A percentile compares a stretch with the other conserved stretches of the same genome.
These are phyloP conservation scores for Phoma herbarum DNA, from an alignment of 2,329 filamentous ascomycete species.

Conservation along the genomic window DNA sequence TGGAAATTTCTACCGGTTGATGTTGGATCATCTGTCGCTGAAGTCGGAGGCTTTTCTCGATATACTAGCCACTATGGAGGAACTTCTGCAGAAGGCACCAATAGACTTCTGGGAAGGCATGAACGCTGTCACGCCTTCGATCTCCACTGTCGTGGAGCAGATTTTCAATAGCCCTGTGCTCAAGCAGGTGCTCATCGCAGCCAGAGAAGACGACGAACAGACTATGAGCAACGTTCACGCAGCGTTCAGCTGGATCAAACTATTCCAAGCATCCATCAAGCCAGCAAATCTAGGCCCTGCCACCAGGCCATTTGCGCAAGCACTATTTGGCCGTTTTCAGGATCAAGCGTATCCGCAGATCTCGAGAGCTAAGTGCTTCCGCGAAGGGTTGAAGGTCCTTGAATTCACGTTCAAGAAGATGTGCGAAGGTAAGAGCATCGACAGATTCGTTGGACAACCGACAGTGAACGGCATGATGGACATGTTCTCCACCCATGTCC, in stretches of 20 bases:
- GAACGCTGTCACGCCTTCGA: constrained; percentile 80
- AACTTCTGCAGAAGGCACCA: constrained; percentile 77
- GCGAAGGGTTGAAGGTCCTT: constrained; percentile 62
- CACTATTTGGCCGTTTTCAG: constrained; percentile 74
- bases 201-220: constrained; percentile 55
- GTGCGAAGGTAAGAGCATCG: constrained; percentile 43
- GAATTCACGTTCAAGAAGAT: constrained; percentile 47
- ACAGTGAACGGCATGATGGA: constrained; percentile 67
- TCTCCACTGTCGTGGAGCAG: constrained; percentile 82
- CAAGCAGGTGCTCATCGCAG: constrained; percentile 65
- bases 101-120: constrained; percentile 89
- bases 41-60: constrained; percentile 66
- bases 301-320: constrained; percentile 78
- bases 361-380: constrained; percentile 69
- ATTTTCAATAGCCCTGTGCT: constrained; percentile 78
- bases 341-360: constrained; percentile 63
- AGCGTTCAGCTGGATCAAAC: constrained; percentile 79
- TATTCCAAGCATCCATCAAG: constrained; percentile 80
- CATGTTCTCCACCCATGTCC: constrained; percentile 68
- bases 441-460: constrained; percentile 52
- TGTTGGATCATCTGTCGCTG: constrained; percentile 69
- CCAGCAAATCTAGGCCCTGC: constrained; percentile 79
- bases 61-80: constrained; percentile 74
- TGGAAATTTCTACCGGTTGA: constrained; percentile 68
- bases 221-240: constrained; percentile 66